These are phyloP conservation scores for Achaetomiella virescens DNA, from an alignment of 495 filamentous ascomycete genomes.

Conservation along the genomic window DNA sequence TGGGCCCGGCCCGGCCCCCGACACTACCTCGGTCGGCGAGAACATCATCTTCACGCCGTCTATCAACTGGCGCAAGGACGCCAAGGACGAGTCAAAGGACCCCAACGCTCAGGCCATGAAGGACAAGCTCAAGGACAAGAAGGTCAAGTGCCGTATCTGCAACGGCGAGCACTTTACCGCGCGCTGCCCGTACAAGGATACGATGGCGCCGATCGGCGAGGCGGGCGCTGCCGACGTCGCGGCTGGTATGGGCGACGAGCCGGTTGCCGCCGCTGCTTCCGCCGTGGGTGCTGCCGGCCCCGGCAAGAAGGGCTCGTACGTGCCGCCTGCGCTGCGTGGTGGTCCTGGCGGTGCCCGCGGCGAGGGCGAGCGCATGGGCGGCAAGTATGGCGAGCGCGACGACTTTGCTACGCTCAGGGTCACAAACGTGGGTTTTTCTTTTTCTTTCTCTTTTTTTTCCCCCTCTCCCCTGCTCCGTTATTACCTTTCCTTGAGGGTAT, in stretches of 20 bases:
- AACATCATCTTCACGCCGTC: conserved; percentile 93
- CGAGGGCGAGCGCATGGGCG: conserved; percentile 82
- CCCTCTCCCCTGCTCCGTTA: no score
- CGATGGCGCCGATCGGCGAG: conserved; percentile 53
- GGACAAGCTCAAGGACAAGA: conserved; percentile 94
- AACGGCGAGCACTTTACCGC: conserved; percentile 98
- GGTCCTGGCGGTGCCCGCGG: conserved; percentile 48
- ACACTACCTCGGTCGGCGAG: conserved; percentile 90
- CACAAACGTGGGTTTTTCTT: conserved; percentile 72
- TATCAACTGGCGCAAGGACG: conserved; percentile 83
- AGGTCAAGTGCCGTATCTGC: conserved; percentile 99
- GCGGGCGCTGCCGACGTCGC: conserved; percentile 47
- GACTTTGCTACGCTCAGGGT: conserved; percentile 93
- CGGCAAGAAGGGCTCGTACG: conserved; percentile 72
- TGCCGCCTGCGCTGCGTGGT: conserved; percentile 84
- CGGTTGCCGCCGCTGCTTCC: conserved; percentile 27
- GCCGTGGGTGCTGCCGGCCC: conserved; percentile 51
- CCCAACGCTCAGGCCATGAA: conserved; percentile 76
- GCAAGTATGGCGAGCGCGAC: conserved; percentile 85
- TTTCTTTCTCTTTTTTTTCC: conserved; percentile 36
- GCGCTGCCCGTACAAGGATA: conserved; percentile 69
- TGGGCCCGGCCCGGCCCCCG: conserved; percentile 60
- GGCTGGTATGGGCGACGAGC: conserved; percentile 49
- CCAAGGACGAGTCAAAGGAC: conserved; percentile 69
- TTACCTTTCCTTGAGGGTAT: conserved; percentile 6